phyloP scores from a whole-genome alignment of 73 alveolate species.

The Vitrella brassicaformis region DNA sequence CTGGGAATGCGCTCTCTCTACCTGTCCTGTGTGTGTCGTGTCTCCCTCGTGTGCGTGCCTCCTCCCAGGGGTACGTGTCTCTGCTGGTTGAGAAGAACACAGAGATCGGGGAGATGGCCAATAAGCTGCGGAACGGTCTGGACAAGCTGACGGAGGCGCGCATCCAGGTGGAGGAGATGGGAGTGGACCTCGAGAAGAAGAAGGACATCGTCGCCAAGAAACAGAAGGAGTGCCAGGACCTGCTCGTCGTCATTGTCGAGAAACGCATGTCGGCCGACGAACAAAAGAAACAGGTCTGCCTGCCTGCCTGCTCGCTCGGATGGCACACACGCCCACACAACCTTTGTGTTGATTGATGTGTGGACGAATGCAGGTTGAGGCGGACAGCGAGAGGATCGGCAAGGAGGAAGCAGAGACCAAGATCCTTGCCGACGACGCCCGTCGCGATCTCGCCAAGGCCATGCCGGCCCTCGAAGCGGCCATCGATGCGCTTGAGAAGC shows the following conservation, averaged over 20 bases:
- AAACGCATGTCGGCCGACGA: constrained; percentile 44
- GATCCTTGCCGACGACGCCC: constrained; percentile 91
- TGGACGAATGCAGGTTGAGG: too few relatives aligned
- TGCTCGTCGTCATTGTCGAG: not conserved
- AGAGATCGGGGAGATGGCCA: constrained; percentile 45
- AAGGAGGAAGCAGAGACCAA: constrained; percentile 87
- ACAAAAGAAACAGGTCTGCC: constrained; percentile 75
- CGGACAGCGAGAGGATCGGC: constrained; percentile 73
- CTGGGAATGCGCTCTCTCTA: too few relatives aligned
- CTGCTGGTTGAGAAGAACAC: constrained; percentile 22
- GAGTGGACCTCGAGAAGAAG: constrained; percentile 66
- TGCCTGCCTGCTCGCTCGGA: too few relatives aligned
- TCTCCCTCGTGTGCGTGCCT: not conserved
- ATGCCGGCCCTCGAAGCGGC: constrained; percentile 89
- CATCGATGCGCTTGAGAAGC: constrained; percentile 72
- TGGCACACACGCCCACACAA: too few relatives aligned
- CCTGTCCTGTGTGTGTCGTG: not conserved
- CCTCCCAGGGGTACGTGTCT: constrained; percentile 30
- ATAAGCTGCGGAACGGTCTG: constrained; percentile 92
- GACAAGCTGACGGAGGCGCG: constrained; percentile 95
- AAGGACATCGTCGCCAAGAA: constrained; percentile 53
- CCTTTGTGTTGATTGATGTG: too few relatives aligned
- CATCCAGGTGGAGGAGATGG: constrained; percentile 88
- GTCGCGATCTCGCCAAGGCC: constrained; percentile 46
- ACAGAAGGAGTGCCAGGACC: constrained; percentile 25